phyloP scores from a whole-genome alignment of 1,139 yeast genomes.

The Debaryomycetaceae sp. region DNA sequence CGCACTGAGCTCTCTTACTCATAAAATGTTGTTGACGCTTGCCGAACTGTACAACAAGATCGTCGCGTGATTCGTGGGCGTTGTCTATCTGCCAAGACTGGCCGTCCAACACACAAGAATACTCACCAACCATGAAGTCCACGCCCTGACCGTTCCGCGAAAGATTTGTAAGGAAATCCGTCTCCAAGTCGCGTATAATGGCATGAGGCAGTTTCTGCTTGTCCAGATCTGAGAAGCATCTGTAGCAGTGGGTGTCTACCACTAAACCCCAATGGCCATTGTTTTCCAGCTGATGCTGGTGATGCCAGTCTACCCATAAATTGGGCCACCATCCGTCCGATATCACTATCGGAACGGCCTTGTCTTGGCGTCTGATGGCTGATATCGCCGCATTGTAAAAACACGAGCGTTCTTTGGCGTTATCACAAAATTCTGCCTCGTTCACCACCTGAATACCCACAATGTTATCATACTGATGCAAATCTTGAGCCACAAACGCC shows the following conservation, averaged over 20 bases:
- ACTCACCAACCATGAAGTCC: conserved; percentile 82
- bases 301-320: conserved; percentile 67
- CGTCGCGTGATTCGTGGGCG: conserved; percentile 32
- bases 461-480: conserved; percentile 50
- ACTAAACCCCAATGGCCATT: conserved; percentile 44
- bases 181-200: conserved; percentile 47
- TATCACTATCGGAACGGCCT: conserved; percentile 57
- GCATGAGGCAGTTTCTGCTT: conserved; percentile 52
- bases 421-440: conserved; percentile 59
- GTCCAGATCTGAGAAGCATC: conserved; percentile 76
- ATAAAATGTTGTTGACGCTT: conserved; percentile 33
- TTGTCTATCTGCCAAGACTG: conserved; percentile 53
- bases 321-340: conserved; percentile 94
- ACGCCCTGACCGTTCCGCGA: conserved; percentile 38
- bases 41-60: conserved; percentile 29
- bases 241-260: conserved; percentile 76
- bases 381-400: conserved; percentile 64
- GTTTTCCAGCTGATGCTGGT: conserved; percentile 25
- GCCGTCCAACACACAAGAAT: conserved; percentile 77
- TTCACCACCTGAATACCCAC: conserved; percentile 79
- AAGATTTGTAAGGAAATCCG: conserved; percentile 41
- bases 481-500: conserved; percentile 52
- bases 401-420: conserved; percentile 37
- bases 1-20: conserved; percentile 45
- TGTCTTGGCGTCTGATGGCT: conserved; percentile 47